phyloP scores from a whole-genome alignment of 148 eudicot genomes.

The Rhododendron ferrugineum region DNA sequence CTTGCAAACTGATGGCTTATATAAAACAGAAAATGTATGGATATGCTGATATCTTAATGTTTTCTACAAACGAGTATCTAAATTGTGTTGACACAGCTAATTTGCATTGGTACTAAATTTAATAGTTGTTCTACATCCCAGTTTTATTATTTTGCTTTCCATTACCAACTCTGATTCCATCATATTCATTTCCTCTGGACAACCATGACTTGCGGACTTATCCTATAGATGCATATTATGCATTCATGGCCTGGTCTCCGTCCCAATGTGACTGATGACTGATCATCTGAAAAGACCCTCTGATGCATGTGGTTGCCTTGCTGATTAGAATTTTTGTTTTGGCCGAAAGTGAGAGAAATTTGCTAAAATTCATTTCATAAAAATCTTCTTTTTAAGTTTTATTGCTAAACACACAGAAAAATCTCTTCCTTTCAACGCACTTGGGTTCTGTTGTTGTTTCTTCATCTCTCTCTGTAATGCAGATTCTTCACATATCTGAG shows the following conservation, averaged over 20 bases:
- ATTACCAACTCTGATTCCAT: not conserved
- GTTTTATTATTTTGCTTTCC: not conserved
- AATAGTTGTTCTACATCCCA: not conserved
- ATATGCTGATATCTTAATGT: not conserved
- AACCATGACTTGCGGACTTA: not conserved
- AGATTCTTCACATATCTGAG: slow-evolving; percentile 89
- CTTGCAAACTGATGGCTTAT: not conserved
- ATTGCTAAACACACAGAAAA: not conserved
- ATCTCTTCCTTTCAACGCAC: no score
- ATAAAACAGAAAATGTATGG: not conserved
- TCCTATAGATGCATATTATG: not conserved
- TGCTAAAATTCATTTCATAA: not conserved
- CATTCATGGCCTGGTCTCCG: not conserved
- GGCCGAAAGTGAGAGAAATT: not conserved
- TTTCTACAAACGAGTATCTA: not conserved
- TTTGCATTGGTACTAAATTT: not conserved
- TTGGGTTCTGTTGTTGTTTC: not conserved
- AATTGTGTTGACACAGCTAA: no score
- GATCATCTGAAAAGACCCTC: not conserved
- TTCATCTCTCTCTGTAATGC: slow-evolving; percentile 17
- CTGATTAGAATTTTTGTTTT: not conserved
- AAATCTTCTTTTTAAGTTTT: not conserved
- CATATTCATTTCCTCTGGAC: not conserved
- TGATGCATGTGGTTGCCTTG: not conserved
- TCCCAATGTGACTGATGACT: not conserved